Conservation (phyloP, 202 grass and related monocot genomes). For the Brachypodium distachyon region DNA sequence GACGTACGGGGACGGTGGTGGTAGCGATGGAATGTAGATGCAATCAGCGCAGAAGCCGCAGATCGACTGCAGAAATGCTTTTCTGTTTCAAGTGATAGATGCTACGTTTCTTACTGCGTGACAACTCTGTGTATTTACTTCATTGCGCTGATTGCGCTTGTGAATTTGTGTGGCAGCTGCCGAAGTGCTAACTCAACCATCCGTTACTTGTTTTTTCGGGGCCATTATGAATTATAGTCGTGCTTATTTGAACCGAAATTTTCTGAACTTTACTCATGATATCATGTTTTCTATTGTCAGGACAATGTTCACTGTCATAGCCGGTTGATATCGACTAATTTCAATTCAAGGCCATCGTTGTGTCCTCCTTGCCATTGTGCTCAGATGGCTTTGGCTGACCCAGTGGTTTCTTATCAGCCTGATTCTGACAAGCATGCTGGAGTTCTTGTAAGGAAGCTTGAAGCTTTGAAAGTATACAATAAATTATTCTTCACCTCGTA, state of each 20-base stretch:
- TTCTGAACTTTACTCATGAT: neutral
- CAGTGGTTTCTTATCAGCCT: slow-evolving; percentile 31
- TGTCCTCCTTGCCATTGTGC: slow-evolving; percentile 35
- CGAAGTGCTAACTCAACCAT: neutral
- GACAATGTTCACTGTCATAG: neutral
- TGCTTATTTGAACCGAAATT: neutral
- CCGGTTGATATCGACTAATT: slow-evolving; percentile 14
- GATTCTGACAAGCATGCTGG: slow-evolving; percentile 42
- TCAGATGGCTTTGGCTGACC: slow-evolving; percentile 48
- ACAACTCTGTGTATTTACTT: neutral
- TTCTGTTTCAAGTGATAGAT: neutral
- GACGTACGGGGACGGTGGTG: neutral
- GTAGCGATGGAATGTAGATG: slow-evolving; percentile 2
- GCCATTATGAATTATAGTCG: too few species aligned
- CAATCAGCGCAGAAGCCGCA: neutral
- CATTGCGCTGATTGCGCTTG: neutral
- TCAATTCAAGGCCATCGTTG: slow-evolving; percentile 15
- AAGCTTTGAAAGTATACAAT: neutral
- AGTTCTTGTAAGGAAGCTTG: slow-evolving; percentile 50
- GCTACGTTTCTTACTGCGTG: neutral
- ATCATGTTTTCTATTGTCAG: slow-evolving; percentile 24
- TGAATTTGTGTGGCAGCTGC: neutral
- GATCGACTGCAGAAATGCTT: neutral
- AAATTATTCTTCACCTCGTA: neutral
- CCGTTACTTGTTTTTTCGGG: neutral